Conservation (phyloP, 2,329 filamentous ascomycete species). For the Diplodia corticola region DNA sequence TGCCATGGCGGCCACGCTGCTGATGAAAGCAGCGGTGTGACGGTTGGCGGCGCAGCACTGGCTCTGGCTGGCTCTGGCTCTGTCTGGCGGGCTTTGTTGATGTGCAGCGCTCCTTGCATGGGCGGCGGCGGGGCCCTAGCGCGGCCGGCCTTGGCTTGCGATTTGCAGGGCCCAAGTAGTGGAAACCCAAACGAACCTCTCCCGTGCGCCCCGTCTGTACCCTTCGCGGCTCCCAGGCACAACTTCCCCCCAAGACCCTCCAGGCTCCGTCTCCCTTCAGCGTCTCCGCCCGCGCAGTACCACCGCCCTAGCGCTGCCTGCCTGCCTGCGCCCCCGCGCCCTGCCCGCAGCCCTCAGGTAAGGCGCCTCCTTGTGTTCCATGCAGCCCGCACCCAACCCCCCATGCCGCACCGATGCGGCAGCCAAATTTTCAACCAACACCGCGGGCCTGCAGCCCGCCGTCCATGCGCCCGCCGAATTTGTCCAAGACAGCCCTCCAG, state of each 20-base stretch:
- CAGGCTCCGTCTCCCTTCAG: neutral
- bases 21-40: conserved; percentile 10
- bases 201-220: conserved; percentile 18
- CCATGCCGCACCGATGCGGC: conserved; percentile 17
- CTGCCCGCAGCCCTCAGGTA: conserved; percentile 6
- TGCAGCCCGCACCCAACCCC: conserved; percentile 18
- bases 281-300: conserved; percentile 2
- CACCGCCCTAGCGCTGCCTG: conserved; percentile 10
- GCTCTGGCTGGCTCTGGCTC: neutral
- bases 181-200: neutral
- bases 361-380: conserved; percentile 23
- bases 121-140: neutral
- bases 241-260: neutral
- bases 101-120: conserved; percentile 12
- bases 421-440: conserved; percentile 14
- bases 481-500: conserved; percentile 34
- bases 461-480: conserved; percentile 27
- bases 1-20: conserved; percentile 12
- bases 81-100: too few species aligned
- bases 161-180: conserved; percentile 8
- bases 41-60: neutral
- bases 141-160: conserved; percentile 2
- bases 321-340: neutral
- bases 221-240: conserved; percentile 5
- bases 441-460: conserved; percentile 17